Evolutionary conservation across 2,329 filamentous ascomycete genomes (phyloP), one percentile per base, ranked within the genome.

Genomic region (Alternaria metachromatica): DNA sequence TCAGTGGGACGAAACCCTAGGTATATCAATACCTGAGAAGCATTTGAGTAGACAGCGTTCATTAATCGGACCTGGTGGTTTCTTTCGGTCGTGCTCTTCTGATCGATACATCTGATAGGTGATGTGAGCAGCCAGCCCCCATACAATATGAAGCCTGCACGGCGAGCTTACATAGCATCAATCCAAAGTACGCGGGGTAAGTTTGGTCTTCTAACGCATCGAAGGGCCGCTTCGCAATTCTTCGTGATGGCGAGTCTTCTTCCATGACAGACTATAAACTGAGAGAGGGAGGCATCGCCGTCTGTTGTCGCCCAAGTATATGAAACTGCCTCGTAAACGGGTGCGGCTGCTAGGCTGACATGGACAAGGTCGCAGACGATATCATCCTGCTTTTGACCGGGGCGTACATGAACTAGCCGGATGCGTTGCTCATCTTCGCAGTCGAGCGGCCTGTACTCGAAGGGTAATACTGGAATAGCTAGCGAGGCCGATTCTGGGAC

Each of bases 91-190:
- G n/a, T 28, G 25, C 46, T 49, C 0, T 20, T 18, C 10, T 49
- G 46, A 12, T 49, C 46, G 28, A 28, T 49, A 28, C 46, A 49
- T 49, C 46, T 28, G 11, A 5, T 12, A 3, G 1, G 11, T n/a
- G 2, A n/a, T 15, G 0, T 21, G 5, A n/a, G 5, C 15, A 48
- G 1, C 3, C 2, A 25, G 30, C 6, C 8, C 3, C 2, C 1
- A 18, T 18, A 11, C 6, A 5, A 46, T n/a, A 12, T 7, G 15
- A 26, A 10, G 7, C 2, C n/a, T 18, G 5, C 45, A 26, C 4
- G 15, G 9, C 15, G 15, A 10, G n/a, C 45, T 9, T 48, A 48
- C 45, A 48, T 26, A 11, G 45, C 45, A 48, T 48, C 45, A 3
- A 48, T 18, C 45, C 45, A 48, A 0, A 48, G 26, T 1, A 26